Evolutionary conservation across 2,329 filamentous ascomycete species (phyloP).

Genomic region (Apiospora sp.): DNA sequence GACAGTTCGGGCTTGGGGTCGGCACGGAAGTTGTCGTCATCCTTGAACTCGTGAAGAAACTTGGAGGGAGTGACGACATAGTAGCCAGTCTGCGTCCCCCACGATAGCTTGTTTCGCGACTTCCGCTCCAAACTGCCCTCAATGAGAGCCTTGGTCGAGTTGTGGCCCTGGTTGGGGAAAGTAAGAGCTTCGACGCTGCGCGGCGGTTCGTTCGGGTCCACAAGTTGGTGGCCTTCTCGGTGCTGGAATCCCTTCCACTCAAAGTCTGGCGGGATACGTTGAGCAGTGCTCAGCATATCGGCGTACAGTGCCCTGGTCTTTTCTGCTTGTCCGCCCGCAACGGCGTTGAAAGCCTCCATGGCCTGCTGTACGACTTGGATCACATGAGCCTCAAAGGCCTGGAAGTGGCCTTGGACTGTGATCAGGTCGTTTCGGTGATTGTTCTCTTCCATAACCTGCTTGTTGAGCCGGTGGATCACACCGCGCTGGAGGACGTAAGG

Average conservation of each 20-base stretch:
- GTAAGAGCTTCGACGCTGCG: conserved; percentile 76
- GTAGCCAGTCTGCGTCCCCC: conserved; percentile 81
- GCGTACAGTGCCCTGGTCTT: conserved; percentile 81
- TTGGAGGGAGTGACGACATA: conserved; percentile 90
- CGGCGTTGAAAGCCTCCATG: conserved; percentile 83
- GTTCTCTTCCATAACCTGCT: conserved; percentile 94
- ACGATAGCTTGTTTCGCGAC: conserved; percentile 81
- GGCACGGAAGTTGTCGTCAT: conserved; percentile 75
- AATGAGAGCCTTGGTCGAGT: conserved; percentile 80
- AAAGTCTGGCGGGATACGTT: conserved; percentile 82
- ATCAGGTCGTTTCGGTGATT: conserved; percentile 93
- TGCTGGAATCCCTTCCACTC: conserved; percentile 89
- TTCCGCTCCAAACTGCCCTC: conserved; percentile 92
- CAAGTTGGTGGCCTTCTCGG: conserved; percentile 75
- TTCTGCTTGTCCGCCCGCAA: conserved; percentile 81
- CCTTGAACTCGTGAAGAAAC: conserved; percentile 96
- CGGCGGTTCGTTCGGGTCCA: conserved; percentile 78
- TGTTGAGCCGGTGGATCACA: conserved; percentile 83
- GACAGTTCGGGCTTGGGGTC: conserved; percentile 87
- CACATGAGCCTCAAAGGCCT: conserved; percentile 86
- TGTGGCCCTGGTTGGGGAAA: conserved; percentile 91
- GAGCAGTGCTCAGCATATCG: conserved; percentile 80
- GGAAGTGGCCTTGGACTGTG: conserved; percentile 89
- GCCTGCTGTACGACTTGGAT: conserved; percentile 83
- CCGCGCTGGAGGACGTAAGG: conserved; percentile 88